A percentile compares a stretch with the other conserved stretches of the same genome.
Conservation (phyloP, 805 yeast genomes). For the Kodamaea lidongshanica region DNA sequence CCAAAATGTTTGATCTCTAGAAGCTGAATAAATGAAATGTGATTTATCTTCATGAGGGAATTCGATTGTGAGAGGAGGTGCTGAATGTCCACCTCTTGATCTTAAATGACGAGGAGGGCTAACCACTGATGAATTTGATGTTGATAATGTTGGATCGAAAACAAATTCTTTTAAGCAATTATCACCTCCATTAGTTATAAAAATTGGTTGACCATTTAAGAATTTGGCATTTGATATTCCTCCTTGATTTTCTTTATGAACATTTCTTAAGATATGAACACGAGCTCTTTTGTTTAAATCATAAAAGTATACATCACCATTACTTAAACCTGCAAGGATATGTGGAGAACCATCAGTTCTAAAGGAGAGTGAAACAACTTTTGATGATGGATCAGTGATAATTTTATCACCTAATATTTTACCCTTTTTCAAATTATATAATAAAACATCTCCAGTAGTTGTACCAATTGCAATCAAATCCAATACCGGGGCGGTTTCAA, state of each 20-base stretch:
- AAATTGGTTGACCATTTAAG: conserved; percentile 85
- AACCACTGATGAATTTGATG: conserved; percentile 56
- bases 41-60: conserved; percentile 73
- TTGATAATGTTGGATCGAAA: conserved; percentile 82
- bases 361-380: conserved; percentile 64
- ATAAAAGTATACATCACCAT: conserved; percentile 82
- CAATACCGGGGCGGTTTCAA: conserved; percentile 80
- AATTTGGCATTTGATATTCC: conserved; percentile 73
- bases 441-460: conserved; percentile 54
- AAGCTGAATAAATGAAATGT: conserved; percentile 80
- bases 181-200: conserved; percentile 87
- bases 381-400: conserved; percentile 35
- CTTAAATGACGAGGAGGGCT: conserved; percentile 89
- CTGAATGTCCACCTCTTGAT: conserved; percentile 96
- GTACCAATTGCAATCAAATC: conserved; percentile 80
- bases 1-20: conserved; percentile 85
- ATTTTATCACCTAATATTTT: conserved; percentile 44
- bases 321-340: conserved; percentile 66
- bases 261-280: conserved; percentile 65
- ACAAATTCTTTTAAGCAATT: conserved; percentile 84
- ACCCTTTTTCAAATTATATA: conserved; percentile 66
- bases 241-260: conserved; percentile 68
- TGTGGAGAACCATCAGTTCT: conserved; percentile 88
- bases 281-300: conserved; percentile 69
- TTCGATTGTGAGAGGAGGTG: conserved; percentile 70